Evolutionary conservation across 2,329 filamentous ascomycete genomes (phyloP).

Genomic region (Bipolaris cookei): DNA sequence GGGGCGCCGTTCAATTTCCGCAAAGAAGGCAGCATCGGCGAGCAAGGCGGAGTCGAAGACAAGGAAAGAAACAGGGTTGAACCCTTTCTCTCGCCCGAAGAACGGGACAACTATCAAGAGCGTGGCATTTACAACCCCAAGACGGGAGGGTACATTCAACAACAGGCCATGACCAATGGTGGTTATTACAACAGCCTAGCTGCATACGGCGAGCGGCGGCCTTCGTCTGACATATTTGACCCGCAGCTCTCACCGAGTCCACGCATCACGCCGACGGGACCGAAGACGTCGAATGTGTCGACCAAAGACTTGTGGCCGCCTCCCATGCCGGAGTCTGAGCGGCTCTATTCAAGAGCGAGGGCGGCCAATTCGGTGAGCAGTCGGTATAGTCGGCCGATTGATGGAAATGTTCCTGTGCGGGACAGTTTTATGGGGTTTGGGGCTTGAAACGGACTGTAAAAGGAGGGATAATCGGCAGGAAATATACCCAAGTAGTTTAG

Average conservation of each 20-base stretch:
- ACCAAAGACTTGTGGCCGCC: constrained; percentile 21
- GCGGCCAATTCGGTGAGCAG: constrained; percentile 3
- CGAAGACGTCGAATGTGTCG: constrained; percentile 20
- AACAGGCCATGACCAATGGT: neutral
- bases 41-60: neutral
- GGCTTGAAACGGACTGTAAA: neutral
- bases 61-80: neutral
- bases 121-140: constrained; percentile 19
- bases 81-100: constrained; percentile 1
- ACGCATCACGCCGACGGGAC: constrained; percentile 2
- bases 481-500: no score
- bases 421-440: constrained; percentile 14
- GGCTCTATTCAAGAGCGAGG: neutral
- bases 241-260: constrained; percentile 5
- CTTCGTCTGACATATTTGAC: constrained; percentile 21
- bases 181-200: neutral
- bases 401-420: constrained; percentile 10
- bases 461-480: no score
- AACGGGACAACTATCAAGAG: constrained; percentile 16
- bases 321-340: constrained; percentile 9
- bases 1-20: constrained; percentile 31
- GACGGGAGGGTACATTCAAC: neutral
- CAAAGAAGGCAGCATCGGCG: constrained; percentile 24
- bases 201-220: constrained; percentile 8
- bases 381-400: constrained; percentile 11